A percentile compares a stretch with the other conserved stretches of the same genome.
phyloP scores from a whole-genome alignment of 2,329 filamentous ascomycete genomes.

The Septoria linicola region DNA sequence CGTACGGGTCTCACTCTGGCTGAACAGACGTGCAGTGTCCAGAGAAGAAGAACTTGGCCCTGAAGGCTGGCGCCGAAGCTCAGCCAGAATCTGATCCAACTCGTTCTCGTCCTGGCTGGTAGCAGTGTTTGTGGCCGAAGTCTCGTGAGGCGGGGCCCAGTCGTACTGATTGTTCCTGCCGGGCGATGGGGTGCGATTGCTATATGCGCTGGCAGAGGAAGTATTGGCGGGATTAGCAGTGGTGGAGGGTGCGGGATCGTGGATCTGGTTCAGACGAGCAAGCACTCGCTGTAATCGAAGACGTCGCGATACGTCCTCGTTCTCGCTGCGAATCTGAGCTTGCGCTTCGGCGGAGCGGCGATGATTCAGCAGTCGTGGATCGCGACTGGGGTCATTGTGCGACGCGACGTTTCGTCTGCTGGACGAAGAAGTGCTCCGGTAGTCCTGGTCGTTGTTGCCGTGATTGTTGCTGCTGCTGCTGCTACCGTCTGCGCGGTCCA shows the following conservation, averaged over 20 bases:
- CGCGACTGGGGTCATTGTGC: conserved; percentile 27
- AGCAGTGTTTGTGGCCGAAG: conserved; percentile 26
- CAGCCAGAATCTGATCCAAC: conserved; percentile 43
- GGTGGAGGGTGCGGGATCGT: conserved; percentile 37
- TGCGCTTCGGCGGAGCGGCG: not conserved
- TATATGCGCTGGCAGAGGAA: conserved; percentile 50
- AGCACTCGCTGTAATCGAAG: conserved; percentile 49
- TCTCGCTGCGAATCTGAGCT: conserved; percentile 25
- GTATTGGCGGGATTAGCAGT: conserved; percentile 2
- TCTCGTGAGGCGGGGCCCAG: conserved; percentile 55
- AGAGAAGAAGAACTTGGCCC: not conserved
- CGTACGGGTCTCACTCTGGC: conserved; percentile 38
- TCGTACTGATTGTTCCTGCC: conserved; percentile 58
- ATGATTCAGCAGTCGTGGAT: conserved; percentile 24
- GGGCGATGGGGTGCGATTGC: conserved; percentile 51
- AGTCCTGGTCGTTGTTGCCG: not conserved
- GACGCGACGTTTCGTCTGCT: conserved; percentile 3
- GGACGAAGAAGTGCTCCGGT: not conserved
- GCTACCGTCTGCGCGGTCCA: conserved; percentile 22
- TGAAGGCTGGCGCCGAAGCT: conserved; percentile 41
- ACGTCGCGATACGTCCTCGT: conserved; percentile 42
- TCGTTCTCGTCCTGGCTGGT: conserved; percentile 40
- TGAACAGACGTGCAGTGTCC: conserved; percentile 41
- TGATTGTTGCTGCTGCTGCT: no score
- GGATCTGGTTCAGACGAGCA: conserved; percentile 45